These are phyloP conservation scores for Plectosphaerella plurivora DNA, from an alignment of 2,329 filamentous ascomycete species.

Conservation along the genomic window DNA sequence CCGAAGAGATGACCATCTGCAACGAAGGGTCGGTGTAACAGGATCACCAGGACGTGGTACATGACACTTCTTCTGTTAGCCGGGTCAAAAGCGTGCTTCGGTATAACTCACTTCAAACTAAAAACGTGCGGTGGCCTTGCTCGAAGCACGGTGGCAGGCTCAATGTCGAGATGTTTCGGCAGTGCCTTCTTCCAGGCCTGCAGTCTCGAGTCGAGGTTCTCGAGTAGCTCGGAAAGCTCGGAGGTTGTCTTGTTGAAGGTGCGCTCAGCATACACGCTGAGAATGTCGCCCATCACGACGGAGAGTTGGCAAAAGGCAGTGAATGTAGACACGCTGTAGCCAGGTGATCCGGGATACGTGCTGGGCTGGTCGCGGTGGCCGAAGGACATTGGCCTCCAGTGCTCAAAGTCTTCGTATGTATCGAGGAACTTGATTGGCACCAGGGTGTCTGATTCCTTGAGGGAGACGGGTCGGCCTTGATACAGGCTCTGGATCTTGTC, in stretches of 20 bases:
- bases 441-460: constrained; percentile 39
- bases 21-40: constrained; percentile 50
- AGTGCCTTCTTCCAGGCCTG: constrained; percentile 34
- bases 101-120: constrained; percentile 28
- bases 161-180: constrained; percentile 35
- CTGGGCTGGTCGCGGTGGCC: constrained; percentile 24
- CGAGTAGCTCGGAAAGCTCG: constrained; percentile 29
- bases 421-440: constrained; percentile 44
- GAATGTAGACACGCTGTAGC: constrained; percentile 39
- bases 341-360: constrained; percentile 27
- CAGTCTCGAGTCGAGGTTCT: constrained; percentile 33
- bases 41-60: constrained; percentile 46
- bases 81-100: not conserved
- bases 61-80: constrained; percentile 27
- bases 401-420: constrained; percentile 47
- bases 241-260: constrained; percentile 27
- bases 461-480: constrained; percentile 43
- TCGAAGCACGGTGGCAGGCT: constrained; percentile 18
- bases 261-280: constrained; percentile 38
- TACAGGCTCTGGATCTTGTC: constrained; percentile 54
- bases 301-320: constrained; percentile 36
- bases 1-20: constrained; percentile 42
- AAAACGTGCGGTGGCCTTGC: constrained; percentile 39
- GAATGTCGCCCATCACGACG: constrained; percentile 39
- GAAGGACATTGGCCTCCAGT: constrained; percentile 37